These are phyloP conservation scores for Cercospora janseana DNA, from an alignment of 2,329 filamentous ascomycete species.

Conservation along the genomic window DNA sequence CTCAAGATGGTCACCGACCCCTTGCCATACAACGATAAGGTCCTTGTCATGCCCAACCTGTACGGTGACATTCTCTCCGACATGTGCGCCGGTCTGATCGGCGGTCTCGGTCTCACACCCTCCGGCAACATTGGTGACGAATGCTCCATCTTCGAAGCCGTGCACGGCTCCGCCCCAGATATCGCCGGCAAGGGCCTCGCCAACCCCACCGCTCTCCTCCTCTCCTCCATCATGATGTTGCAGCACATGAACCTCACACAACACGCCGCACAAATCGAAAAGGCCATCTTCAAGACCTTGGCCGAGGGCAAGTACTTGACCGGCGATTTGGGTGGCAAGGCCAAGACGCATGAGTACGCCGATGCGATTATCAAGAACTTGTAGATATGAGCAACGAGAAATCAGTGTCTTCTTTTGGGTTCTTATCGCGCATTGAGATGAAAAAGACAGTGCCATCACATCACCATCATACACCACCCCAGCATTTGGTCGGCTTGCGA, in stretches of 20 bases:
- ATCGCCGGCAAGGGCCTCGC: constrained; percentile 94
- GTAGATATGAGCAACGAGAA: constrained; percentile 24
- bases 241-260: constrained; percentile 91
- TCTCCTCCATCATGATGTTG: constrained; percentile 99
- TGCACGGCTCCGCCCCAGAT: constrained; percentile 95
- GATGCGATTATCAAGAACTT: constrained; percentile 77
- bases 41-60: constrained; percentile 94
- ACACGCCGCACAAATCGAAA: constrained; percentile 85
- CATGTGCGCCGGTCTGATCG: constrained; percentile 98
- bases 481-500: constrained; percentile 4
- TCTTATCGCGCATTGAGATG: too few species aligned
- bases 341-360: constrained; percentile 94
- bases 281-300: constrained; percentile 90
- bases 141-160: constrained; percentile 99
- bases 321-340: constrained; percentile 91
- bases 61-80: constrained; percentile 99
- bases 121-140: constrained; percentile 98
- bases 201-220: constrained; percentile 93
- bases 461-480: not conserved
- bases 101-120: constrained; percentile 92
- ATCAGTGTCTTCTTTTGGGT: too few species aligned
- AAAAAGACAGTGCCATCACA: too few species aligned
- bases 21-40: constrained; percentile 96
- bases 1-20: constrained; percentile 98
- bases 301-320: constrained; percentile 95